These are phyloP conservation scores for Lachnellula occidentalis DNA, from an alignment of 2,329 filamentous ascomycete genomes.

Conservation along the genomic window DNA sequence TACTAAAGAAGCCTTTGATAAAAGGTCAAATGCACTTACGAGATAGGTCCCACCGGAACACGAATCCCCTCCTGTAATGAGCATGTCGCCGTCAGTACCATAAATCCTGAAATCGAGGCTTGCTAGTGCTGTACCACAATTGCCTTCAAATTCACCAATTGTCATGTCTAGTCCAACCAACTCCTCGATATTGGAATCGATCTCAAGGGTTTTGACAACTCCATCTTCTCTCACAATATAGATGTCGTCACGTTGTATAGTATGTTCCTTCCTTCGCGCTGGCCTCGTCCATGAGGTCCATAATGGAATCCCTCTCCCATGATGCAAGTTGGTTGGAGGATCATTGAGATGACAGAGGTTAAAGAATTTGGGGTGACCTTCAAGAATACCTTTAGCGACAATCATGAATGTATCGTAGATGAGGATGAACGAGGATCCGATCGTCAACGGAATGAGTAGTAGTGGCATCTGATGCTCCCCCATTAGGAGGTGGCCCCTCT, in stretches of 20 bases:
- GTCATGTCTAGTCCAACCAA: slow-evolving; percentile 50
- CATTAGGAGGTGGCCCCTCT: slow-evolving; percentile 45
- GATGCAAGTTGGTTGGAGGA: slow-evolving; percentile 40
- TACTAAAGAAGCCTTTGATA: background rate
- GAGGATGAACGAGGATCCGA: slow-evolving; percentile 65
- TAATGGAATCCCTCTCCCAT: slow-evolving; percentile 47
- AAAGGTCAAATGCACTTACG: slow-evolving; percentile 12
- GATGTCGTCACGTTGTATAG: slow-evolving; percentile 65
- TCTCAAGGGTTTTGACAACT: slow-evolving; percentile 65
- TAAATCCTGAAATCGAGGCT: slow-evolving; percentile 43
- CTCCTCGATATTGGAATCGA: slow-evolving; percentile 48
- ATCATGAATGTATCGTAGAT: slow-evolving; percentile 56
- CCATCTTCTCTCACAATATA: slow-evolving; percentile 89
- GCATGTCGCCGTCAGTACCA: slow-evolving; percentile 51
- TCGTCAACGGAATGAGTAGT: slow-evolving; percentile 65
- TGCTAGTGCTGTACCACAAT: slow-evolving; percentile 77
- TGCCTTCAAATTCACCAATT: slow-evolving; percentile 63
- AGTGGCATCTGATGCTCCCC: slow-evolving; percentile 55
- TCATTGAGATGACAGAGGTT: slow-evolving; percentile 38
- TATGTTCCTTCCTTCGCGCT: slow-evolving; percentile 56
- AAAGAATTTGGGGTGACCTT: slow-evolving; percentile 45
- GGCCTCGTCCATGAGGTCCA: slow-evolving; percentile 87
- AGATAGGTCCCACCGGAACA: slow-evolving; percentile 69
- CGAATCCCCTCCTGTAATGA: slow-evolving; percentile 50
- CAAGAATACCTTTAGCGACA: slow-evolving; percentile 49